These are phyloP conservation scores for Ambrosiella beaveri DNA, from an alignment of 2,329 filamentous ascomycete species.

Conservation along the genomic window DNA sequence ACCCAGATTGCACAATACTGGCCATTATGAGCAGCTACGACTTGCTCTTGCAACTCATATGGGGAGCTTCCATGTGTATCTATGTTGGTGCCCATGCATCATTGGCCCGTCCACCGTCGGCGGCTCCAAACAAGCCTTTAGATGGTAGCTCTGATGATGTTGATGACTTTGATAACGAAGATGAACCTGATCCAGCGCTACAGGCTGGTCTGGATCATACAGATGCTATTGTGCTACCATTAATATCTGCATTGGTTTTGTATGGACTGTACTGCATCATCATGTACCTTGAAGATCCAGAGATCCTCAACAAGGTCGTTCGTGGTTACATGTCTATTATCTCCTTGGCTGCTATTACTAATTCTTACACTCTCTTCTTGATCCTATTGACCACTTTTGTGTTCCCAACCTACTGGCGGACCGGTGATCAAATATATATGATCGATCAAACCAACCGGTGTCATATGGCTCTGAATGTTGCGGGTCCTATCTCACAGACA, in stretches of 20 bases:
- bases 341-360: slow-evolving; percentile 59
- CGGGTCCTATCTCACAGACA: slow-evolving; percentile 14
- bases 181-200: slow-evolving; percentile 34
- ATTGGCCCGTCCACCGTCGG: slow-evolving; percentile 66
- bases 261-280: slow-evolving; percentile 72
- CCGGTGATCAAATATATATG: slow-evolving; percentile 18
- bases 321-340: slow-evolving; percentile 69
- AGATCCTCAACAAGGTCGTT: slow-evolving; percentile 65
- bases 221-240: slow-evolving; percentile 71
- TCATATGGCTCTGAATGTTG: slow-evolving; percentile 10
- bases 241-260: slow-evolving; percentile 57
- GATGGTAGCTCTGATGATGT: not conserved
- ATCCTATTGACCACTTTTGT: slow-evolving; percentile 47
- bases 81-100: slow-evolving; percentile 75
- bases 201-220: slow-evolving; percentile 28
- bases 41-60: slow-evolving; percentile 25
- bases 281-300: slow-evolving; percentile 70
- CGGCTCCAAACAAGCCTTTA: slow-evolving; percentile 33
- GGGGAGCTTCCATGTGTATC: slow-evolving; percentile 65
- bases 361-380: slow-evolving; percentile 55
- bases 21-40: not conserved
- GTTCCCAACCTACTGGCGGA: slow-evolving; percentile 55
- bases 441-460: slow-evolving; percentile 20
- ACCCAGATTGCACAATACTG: not conserved
- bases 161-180: slow-evolving; percentile 27